phyloP scores from a whole-genome alignment of 805 yeast genomes.

The Cyberlindnera lachancei region DNA sequence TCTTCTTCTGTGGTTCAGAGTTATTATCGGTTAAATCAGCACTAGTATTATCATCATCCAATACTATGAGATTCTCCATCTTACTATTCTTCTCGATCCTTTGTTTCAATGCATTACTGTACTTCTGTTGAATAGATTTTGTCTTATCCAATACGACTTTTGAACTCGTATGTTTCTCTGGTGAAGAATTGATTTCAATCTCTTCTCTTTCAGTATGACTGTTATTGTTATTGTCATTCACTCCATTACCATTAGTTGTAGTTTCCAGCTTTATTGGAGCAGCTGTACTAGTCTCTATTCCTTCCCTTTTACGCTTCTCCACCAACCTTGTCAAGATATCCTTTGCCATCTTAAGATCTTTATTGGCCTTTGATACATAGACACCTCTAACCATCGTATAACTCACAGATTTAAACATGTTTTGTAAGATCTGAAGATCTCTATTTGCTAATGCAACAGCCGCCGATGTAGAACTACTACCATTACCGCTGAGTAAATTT shows the following conservation, averaged over 20 bases:
- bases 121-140: conserved; percentile 28
- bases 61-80: too few species aligned
- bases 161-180: conserved; percentile 25
- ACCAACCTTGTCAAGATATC: conserved; percentile 24
- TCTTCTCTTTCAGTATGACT: conserved; percentile 3
- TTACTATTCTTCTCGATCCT: too few species aligned
- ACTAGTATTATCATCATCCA: background rate
- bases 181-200: conserved; percentile 20
- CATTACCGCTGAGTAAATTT: conserved; percentile 10
- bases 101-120: conserved; percentile 17
- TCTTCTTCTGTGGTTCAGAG: conserved; percentile 23
- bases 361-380: conserved; percentile 28
- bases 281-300: conserved; percentile 1
- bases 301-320: conserved; percentile 21
- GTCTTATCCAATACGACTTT: conserved; percentile 31
- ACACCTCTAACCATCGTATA: conserved; percentile 30
- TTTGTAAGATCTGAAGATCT: conserved; percentile 18
- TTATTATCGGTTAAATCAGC: conserved; percentile 1
- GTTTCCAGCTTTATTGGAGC: background rate
- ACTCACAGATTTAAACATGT: conserved; percentile 28
- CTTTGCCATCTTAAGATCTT: conserved; percentile 27
- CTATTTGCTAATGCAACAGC: conserved; percentile 9
- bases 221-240: background rate
- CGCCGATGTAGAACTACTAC: conserved; percentile 5
- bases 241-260: background rate